Evolutionary conservation across 441 rosid genomes (phyloP).

Genomic region (Erysimum cheiri): DNA sequence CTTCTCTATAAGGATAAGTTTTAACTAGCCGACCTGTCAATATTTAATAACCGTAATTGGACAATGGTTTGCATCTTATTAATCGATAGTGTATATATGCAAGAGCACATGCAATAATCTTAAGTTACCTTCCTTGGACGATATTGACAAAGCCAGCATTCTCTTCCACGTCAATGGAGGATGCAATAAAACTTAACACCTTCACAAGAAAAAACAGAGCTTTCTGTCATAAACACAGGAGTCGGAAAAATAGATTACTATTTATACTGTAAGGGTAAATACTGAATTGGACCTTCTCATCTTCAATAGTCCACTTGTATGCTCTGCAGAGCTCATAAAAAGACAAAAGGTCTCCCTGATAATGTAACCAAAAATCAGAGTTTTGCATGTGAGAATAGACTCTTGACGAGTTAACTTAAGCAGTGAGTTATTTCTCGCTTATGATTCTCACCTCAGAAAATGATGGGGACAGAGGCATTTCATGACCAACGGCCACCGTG

Average conservation of each 20-base stretch:
- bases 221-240: constrained; percentile 19
- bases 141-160: constrained; percentile 66
- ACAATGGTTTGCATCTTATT: constrained; percentile 14
- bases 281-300: constrained; percentile 65
- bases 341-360: constrained; percentile 87
- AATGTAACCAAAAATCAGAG: constrained; percentile 40
- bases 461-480: constrained; percentile 82
- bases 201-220: constrained; percentile 39
- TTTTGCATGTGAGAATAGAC: constrained; percentile 29
- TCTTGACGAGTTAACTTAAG: constrained; percentile 24
- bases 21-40: neutral
- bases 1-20: neutral
- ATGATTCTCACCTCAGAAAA: constrained; percentile 77
- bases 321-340: constrained; percentile 83
- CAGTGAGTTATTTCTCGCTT: constrained; percentile 39
- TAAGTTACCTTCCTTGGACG: constrained; percentile 77
- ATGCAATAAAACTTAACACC: constrained; percentile 64
- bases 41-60: constrained; percentile 17
- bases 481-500: constrained; percentile 74
- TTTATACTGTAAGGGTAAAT: constrained; percentile 35
- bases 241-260: constrained; percentile 30
- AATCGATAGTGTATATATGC: constrained; percentile 1
- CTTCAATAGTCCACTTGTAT: constrained; percentile 78
- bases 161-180: constrained; percentile 53
- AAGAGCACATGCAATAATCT: constrained; percentile 15